phyloP scores from a whole-genome alignment of 2,329 filamentous ascomycete genomes.

The Epichloe baconii region DNA sequence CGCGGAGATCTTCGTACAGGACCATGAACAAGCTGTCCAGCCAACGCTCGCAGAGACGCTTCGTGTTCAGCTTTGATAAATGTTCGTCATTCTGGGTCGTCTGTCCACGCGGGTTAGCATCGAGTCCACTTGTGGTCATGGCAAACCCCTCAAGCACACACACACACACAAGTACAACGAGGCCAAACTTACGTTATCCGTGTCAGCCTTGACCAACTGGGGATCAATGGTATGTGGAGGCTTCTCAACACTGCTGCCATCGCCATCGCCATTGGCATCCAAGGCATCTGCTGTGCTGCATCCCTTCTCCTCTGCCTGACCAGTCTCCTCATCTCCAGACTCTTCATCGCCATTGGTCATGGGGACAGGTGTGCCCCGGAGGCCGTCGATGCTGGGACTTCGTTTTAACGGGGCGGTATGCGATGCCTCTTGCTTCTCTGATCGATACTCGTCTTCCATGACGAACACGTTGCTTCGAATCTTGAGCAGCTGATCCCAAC shows the following conservation, averaged over 20 bases:
- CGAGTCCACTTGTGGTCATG: not conserved
- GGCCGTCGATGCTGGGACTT: slow-evolving; percentile 66
- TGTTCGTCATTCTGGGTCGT: slow-evolving; percentile 52
- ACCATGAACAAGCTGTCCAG: slow-evolving; percentile 99
- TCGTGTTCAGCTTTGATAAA: slow-evolving; percentile 89
- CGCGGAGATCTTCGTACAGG: slow-evolving; percentile 89
- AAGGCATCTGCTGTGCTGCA: slow-evolving; percentile 18
- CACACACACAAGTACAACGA: not conserved
- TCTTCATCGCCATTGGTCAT: slow-evolving; percentile 35
- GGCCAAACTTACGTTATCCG: slow-evolving; percentile 47
- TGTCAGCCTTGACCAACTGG: slow-evolving; percentile 61
- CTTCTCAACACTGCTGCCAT: slow-evolving; percentile 48
- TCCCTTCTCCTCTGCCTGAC: slow-evolving; percentile 21
- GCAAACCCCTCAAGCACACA: not conserved
- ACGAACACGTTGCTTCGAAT: slow-evolving; percentile 96
- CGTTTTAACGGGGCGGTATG: slow-evolving; percentile 39
- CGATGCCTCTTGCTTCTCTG: slow-evolving; percentile 59
- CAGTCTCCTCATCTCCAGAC: slow-evolving; percentile 18
- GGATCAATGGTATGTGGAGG: slow-evolving; percentile 68
- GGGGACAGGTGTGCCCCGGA: slow-evolving; percentile 56
- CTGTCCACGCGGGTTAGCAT: slow-evolving; percentile 22
- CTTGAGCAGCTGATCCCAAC: slow-evolving; percentile 91
- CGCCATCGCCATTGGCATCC: slow-evolving; percentile 29
- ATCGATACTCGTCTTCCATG: slow-evolving; percentile 97
- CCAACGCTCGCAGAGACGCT: slow-evolving; percentile 94